Base-by-base conservation (phyloP, 805 yeast species). In the Saccharomycopsis selenospora region DNA sequence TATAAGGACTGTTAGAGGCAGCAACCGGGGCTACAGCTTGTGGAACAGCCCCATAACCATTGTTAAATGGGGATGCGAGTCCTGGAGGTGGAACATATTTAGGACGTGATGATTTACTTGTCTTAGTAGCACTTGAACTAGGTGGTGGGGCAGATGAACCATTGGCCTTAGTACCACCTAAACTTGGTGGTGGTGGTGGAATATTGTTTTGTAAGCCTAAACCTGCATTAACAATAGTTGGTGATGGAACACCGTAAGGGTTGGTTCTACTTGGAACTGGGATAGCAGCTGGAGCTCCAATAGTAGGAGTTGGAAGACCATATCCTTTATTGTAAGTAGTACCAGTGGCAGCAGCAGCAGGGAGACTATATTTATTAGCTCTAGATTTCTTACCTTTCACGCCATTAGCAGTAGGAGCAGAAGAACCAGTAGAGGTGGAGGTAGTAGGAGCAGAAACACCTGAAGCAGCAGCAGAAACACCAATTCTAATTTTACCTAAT, bases 401-500 rank as follows among this genome's bases (percentile, higher is more conserved):
- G 5, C 54, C 47, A 22, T 58, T 48, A 18, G 59, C 49, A 20
- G 50, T 48, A 20, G 54, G 54, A 14, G 53, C 45, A 24, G 62
- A 43, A 22, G 55, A 49, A 5, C 59, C 47, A 33, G 55, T 48
- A 23, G 30, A 42, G 20, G 52, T 23, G 3, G 14, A 42, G 3
- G 18, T n/a, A 20, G 54, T 55, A 14, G 53, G 44, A 24, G 62
- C 45, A 22, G 55, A 49, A 5, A 59, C 47, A 33, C 54, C 48
- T 18, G 30, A 42, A 25, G 52, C 24, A 6, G 14, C 46, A 6
- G 18, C 33, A 10, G 13, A 14, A 51, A 18, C 23, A 51, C 45
- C 36, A 24, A 56, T 47, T 57, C 99, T 80, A 54, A 85, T 90
- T 63, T 82, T 85, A 59, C 87, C 96, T 40, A 75, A 62, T 48